A percentile compares a stretch with the other conserved stretches of the same genome.
These are phyloP conservation scores for Leptomonas pyrrhocoris DNA, from an alignment of 208 protist genomes.

Conservation along the genomic window DNA sequence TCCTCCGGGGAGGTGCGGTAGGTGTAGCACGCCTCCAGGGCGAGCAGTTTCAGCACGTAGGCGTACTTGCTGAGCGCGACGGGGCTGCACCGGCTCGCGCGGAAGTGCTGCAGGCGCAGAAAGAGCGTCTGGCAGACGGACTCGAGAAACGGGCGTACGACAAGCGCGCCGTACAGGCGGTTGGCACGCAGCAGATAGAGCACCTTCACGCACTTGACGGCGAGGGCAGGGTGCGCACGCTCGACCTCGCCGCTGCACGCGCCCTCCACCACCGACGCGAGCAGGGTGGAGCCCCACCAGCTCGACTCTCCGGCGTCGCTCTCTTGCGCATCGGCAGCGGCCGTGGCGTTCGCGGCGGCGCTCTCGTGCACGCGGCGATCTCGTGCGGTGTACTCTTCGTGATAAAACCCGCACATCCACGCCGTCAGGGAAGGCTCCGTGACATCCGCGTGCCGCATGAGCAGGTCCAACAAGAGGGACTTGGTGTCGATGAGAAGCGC, in stretches of 20 bases:
- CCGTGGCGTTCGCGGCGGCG: not conserved
- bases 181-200: constrained; percentile 76
- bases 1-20: constrained; percentile 43
- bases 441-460: constrained; percentile 68
- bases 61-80: constrained; percentile 86
- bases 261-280: constrained; percentile 70
- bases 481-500: constrained; percentile 51
- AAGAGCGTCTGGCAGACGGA: constrained; percentile 66
- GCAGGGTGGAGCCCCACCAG: constrained; percentile 39
- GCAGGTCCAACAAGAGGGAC: constrained; percentile 80
- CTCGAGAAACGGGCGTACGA: constrained; percentile 59
- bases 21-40: constrained; percentile 66
- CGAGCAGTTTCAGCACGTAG: constrained; percentile 84
- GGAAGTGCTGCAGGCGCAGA: constrained; percentile 59
- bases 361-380: constrained; percentile 8
- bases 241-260: constrained; percentile 55
- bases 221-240: constrained; percentile 47
- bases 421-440: constrained; percentile 52
- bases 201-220: constrained; percentile 86
- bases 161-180: constrained; percentile 47
- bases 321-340: not conserved
- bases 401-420: constrained; percentile 64
- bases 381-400: constrained; percentile 14
- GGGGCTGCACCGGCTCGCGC: constrained; percentile 46
- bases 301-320: constrained; percentile 2